Base-by-base conservation (phyloP, 2,329 filamentous ascomycete genomes). In the Samsoniella hepiali region DNA sequence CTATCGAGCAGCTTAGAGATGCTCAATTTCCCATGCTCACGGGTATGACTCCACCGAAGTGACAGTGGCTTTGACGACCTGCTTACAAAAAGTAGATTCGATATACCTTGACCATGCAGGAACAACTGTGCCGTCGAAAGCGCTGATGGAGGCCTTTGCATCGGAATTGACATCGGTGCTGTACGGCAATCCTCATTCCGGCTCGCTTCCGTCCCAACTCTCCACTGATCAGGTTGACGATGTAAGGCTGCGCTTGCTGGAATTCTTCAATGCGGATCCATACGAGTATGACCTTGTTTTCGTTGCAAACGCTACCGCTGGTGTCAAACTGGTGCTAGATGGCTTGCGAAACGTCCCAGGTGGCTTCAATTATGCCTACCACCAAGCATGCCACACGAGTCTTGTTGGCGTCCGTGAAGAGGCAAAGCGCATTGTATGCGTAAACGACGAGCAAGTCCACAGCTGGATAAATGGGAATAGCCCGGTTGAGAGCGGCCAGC, bases 41-140 rank as follows among this genome's bases (percentile, higher is more conserved):
- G 77, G 87, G 89, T 88, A 72, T 63, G 71, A 65, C 7, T 2
- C 47, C 3, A 29, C 5, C 7, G 4, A 11, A 8, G 22, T 29
- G 5, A 8, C 31, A 22, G 17, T 6, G 3, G 31, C 2, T 31
- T 11, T 31, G 49, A 34, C 29, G 7, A 36, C 11, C 5, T 44
- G n/a, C 49, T 61, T 27, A 61, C 29, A 5, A 4, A 47, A n/a
- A 38, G 6, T 62, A 94, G 91, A 84, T 59, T 86, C 86, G 10
- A 82, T 88, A 54, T 98, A 97, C 74, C 88, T 98, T 63, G 94
- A 98, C 70, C 93, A 98, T 88, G 93, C 93, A 0, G 94, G 93
- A n/a, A 91, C 91, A n/a, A 94, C 93, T 0, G 80, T 90, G 1
- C 91, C 90, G 72, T 81, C 92, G 49, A 94, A 90, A 74, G 93